Percentiles rank a stretch among this genome's conserved stretches.
phyloP scores from a whole-genome alignment of 1,139 yeast genomes.

The Hansenula sp. region DNA sequence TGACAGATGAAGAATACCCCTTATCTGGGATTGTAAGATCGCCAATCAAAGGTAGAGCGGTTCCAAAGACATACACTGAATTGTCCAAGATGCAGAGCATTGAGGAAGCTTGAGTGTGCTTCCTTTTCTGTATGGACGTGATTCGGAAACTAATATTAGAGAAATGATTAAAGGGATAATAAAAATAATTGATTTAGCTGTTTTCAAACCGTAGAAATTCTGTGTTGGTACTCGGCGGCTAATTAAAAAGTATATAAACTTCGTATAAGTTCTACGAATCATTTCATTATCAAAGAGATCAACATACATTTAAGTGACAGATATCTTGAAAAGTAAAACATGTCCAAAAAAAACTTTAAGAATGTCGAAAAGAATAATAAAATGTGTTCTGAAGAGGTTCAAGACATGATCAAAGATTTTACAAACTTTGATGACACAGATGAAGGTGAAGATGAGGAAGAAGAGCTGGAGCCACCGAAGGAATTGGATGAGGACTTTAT shows the following conservation, averaged over 20 bases:
- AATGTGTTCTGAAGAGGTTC: background rate
- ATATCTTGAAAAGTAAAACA: too few relatives aligned
- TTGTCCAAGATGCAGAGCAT: constrained; percentile 14
- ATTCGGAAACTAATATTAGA: background rate
- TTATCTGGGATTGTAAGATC: constrained; percentile 9
- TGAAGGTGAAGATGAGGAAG: background rate
- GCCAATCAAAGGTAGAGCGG: constrained; percentile 11
- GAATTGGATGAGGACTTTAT: constrained; percentile 19
- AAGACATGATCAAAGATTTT: background rate
- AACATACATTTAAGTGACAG: too few relatives aligned
- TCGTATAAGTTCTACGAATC: background rate
- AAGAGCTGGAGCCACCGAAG: background rate
- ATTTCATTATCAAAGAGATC: background rate
- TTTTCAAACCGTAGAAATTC: background rate
- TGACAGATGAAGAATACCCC: background rate
- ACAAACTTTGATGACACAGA: background rate
- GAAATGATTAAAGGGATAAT: too few relatives aligned
- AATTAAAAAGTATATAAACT: background rate
- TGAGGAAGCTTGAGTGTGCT: constrained; percentile 1
- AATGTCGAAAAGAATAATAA: background rate
- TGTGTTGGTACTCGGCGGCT: background rate
- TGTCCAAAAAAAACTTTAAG: too few relatives aligned
- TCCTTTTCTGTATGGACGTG: background rate
- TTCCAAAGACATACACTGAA: constrained; percentile 22
- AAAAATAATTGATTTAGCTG: too few relatives aligned